Conservation (phyloP, 352 stramenopile species). For the Aphanomyces invadans region DNA sequence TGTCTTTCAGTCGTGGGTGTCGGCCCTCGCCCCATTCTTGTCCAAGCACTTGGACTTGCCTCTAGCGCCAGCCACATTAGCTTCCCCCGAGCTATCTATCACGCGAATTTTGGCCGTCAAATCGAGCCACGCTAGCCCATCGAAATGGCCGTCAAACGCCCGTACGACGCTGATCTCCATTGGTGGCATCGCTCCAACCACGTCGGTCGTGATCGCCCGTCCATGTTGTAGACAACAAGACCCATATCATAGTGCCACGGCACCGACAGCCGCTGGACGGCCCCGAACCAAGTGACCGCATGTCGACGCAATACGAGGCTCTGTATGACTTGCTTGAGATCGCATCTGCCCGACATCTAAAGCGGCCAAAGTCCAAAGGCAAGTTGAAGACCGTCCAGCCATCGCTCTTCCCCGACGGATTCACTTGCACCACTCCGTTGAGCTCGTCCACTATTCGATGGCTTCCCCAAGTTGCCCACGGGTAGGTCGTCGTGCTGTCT, state of each 20-base stretch:
- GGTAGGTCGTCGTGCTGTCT: too few relatives aligned
- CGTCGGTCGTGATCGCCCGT: background rate
- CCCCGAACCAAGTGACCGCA: too few relatives aligned
- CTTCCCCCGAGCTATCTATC: background rate
- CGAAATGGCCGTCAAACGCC: too few relatives aligned
- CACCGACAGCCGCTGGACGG: background rate
- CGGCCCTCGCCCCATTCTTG: background rate
- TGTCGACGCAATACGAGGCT: background rate
- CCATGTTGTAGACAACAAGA: background rate
- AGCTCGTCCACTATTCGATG: slow-evolving; percentile 14
- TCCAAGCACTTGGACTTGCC: background rate
- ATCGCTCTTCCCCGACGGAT: background rate
- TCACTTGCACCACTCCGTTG: background rate
- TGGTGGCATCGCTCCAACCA: background rate
- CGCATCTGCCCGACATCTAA: background rate
- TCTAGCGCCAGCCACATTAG: background rate
- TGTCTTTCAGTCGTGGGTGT: background rate
- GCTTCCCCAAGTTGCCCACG: background rate
- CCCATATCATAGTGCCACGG: background rate
- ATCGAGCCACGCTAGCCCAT: background rate
- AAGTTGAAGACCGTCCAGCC: too few relatives aligned
- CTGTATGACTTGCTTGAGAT: background rate
- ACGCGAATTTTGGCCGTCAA: background rate
- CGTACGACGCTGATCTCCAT: background rate
- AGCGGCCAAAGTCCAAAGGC: background rate